These are phyloP conservation scores for Cladophialophora exuberans DNA, from an alignment of 2,329 filamentous ascomycete genomes.

Conservation along the genomic window DNA sequence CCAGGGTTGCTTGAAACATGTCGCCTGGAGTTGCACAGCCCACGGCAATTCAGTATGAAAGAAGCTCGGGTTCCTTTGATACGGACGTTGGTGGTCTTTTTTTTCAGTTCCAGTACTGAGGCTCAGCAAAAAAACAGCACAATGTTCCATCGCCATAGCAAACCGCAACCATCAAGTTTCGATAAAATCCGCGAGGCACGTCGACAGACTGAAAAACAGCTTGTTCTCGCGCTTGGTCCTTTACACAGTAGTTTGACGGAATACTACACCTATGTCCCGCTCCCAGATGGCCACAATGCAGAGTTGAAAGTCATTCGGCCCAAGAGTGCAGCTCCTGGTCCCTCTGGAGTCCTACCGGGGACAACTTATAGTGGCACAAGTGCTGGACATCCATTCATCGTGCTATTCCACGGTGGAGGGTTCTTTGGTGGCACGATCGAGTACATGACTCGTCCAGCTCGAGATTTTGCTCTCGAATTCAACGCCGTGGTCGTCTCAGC, in stretches of 20 bases:
- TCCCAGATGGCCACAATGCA: slow-evolving; percentile 5
- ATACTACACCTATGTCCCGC: slow-evolving; percentile 4
- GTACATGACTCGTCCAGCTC: background rate
- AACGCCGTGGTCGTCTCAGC: slow-evolving; percentile 30
- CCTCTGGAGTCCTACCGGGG: background rate
- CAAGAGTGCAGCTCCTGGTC: background rate
- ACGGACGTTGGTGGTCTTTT: too few species aligned
- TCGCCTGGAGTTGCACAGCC: background rate
- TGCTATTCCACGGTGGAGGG: slow-evolving; percentile 11
- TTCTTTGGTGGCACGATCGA: slow-evolving; percentile 12
- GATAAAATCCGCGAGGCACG: slow-evolving; percentile 2
- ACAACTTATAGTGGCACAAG: background rate
- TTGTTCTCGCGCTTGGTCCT: slow-evolving; percentile 5
- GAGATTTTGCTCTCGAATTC: slow-evolving; percentile 2
- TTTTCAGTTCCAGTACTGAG: too few species aligned
- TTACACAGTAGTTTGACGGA: background rate
- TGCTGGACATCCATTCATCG: background rate
- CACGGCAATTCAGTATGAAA: too few species aligned
- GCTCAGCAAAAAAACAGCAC: background rate
- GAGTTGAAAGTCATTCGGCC: slow-evolving; percentile 7
- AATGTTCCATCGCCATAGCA: slow-evolving; percentile 3
- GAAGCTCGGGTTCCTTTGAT: too few species aligned
- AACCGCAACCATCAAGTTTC: background rate
- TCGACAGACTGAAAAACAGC: slow-evolving; percentile 1
- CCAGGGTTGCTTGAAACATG: too few species aligned